A percentile compares a stretch with the other conserved stretches of the same genome.
Evolutionary conservation across 1,284 basidiomycete species (phyloP).

Genomic region (Cryptococcus sp.): DNA sequence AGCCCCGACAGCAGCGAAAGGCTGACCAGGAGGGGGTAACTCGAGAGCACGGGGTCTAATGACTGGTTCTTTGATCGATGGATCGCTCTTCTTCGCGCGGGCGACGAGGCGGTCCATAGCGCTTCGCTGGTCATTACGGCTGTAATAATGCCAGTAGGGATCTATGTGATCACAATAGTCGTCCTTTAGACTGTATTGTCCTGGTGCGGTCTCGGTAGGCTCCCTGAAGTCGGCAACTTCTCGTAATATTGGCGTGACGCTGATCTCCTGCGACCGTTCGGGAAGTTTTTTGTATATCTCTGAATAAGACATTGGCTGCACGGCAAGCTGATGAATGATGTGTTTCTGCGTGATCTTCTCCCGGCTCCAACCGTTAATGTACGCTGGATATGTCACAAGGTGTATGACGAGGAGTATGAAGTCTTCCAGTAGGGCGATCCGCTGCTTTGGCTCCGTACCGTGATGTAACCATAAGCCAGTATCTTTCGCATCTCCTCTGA

Average conservation of each 20-base stretch:
- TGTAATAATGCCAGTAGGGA: conserved; percentile 95
- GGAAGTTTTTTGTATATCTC: conserved; percentile 90
- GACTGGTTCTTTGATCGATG: conserved; percentile 61
- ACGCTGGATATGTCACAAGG: conserved; percentile 79
- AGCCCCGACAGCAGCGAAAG: conserved; percentile 40
- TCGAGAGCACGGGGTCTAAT: conserved; percentile 70
- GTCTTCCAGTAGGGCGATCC: conserved; percentile 88
- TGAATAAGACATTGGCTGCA: conserved; percentile 85
- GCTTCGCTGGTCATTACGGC: conserved; percentile 90
- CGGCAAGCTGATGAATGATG: conserved; percentile 86
- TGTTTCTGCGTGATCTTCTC: conserved; percentile 73
- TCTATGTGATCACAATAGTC: conserved; percentile 85
- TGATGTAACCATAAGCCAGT: conserved; percentile 31
- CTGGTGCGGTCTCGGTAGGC: conserved; percentile 70
- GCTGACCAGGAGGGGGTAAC: conserved; percentile 52
- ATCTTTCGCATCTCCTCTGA: conserved; percentile 59
- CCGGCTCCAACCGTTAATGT: conserved; percentile 70
- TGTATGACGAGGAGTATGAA: conserved; percentile 84
- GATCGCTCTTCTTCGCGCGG: conserved; percentile 64
- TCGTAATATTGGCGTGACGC: conserved; percentile 77
- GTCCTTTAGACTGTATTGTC: conserved; percentile 84
- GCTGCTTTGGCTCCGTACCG: conserved; percentile 42
- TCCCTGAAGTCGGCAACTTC: conserved; percentile 80
- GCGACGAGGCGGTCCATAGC: conserved; percentile 78
- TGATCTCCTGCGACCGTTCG: conserved; percentile 79